Conservation (phyloP, 805 yeast genomes). For the Ogataea siamensis region DNA sequence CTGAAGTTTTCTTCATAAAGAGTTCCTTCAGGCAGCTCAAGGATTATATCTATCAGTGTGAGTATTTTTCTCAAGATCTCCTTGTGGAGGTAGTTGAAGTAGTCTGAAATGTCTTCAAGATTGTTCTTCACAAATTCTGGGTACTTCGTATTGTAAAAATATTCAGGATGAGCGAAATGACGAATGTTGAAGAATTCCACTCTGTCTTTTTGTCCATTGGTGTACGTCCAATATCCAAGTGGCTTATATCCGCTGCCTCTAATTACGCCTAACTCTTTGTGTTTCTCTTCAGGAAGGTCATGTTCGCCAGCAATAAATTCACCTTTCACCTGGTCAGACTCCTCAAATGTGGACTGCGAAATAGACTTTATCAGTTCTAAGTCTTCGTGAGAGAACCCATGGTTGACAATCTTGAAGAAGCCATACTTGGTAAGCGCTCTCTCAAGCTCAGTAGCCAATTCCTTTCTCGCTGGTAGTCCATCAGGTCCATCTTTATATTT, state of each 20-base stretch:
- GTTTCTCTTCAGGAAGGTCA: constrained; percentile 26
- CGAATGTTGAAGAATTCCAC: constrained; percentile 45
- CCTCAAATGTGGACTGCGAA: constrained; percentile 41
- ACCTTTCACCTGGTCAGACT: constrained; percentile 40
- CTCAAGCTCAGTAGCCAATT: constrained; percentile 39
- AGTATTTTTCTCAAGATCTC: constrained; percentile 38
- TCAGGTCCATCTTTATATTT: constrained; percentile 28
- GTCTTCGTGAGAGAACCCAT: constrained; percentile 37
- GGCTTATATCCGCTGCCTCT: constrained; percentile 50
- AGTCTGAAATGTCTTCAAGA: constrained; percentile 39
- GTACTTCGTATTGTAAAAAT: constrained; percentile 32
- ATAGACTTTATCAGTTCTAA: constrained; percentile 39
- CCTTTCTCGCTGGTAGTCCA: constrained; percentile 30
- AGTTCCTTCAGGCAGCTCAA: constrained; percentile 48
- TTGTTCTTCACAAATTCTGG: constrained; percentile 43
- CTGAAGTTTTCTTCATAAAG: constrained; percentile 38
- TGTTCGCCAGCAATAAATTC: constrained; percentile 39
- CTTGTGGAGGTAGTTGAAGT: constrained; percentile 39
- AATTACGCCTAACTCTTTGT: constrained; percentile 40
- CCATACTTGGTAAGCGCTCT: constrained; percentile 42
- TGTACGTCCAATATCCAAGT: constrained; percentile 46
- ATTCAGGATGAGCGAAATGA: constrained; percentile 38
- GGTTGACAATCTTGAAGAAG: constrained; percentile 42
- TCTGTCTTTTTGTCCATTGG: constrained; percentile 42
- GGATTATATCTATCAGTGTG: constrained; percentile 42